These are phyloP conservation scores for Oenanthe sinensis DNA, from an alignment of 129 eudicot species.

Conservation along the genomic window DNA sequence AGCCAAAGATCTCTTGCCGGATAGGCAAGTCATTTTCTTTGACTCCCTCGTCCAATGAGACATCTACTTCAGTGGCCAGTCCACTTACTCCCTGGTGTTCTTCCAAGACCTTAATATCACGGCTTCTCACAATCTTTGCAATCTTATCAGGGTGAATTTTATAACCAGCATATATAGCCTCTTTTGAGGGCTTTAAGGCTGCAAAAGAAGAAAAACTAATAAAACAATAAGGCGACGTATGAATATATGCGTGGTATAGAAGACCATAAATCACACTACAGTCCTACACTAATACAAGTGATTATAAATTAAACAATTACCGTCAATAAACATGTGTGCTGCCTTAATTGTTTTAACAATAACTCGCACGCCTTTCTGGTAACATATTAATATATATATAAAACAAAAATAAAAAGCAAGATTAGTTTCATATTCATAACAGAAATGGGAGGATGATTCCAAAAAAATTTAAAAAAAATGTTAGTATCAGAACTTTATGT, in stretches of 20 bases:
- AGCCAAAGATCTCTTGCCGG: slow-evolving; percentile 56
- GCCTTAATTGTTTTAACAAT: slow-evolving; percentile 44
- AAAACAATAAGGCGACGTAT: not conserved
- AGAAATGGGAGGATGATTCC: not conserved
- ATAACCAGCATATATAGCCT: slow-evolving; percentile 23
- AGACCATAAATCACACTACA: not conserved
- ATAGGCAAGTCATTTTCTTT: slow-evolving; percentile 31
- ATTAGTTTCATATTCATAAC: not conserved
- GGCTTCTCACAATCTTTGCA: slow-evolving; percentile 52
- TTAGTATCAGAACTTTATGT: not conserved
- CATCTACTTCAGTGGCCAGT: slow-evolving; percentile 40
- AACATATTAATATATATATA: not conserved
- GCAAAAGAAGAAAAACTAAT: slow-evolving; percentile 3
- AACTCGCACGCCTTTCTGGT: slow-evolving; percentile 60
- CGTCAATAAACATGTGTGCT: slow-evolving; percentile 64
- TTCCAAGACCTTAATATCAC: slow-evolving; percentile 38
- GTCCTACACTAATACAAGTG: not conserved
- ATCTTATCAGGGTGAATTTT: slow-evolving; percentile 58
- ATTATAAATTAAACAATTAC: slow-evolving; percentile 18
- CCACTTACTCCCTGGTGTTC: slow-evolving; percentile 49
- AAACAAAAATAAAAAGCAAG: not conserved
- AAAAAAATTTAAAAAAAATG: not conserved
- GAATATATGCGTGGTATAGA: not conserved
- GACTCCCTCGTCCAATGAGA: slow-evolving; percentile 51
- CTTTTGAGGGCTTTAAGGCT: slow-evolving; percentile 15